Base-by-base conservation (phyloP, 108 stramenopile species). In the Cyclotella cryptica region DNA sequence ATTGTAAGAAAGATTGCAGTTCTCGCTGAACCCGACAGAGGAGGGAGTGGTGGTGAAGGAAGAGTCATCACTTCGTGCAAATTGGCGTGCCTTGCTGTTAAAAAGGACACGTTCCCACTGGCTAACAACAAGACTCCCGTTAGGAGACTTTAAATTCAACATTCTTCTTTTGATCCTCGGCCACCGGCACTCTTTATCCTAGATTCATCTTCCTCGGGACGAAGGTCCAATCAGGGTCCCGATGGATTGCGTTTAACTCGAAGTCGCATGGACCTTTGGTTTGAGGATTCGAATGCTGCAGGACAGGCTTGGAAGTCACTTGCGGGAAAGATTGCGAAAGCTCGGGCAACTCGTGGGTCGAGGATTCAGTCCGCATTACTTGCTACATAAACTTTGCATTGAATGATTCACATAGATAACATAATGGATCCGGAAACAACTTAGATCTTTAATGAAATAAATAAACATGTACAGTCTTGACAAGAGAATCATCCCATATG, bases 221-320 rank as follows among this genome's bases (percentile, higher is more conserved):
- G 29, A 45, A 44, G 53, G 69, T 26, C 71, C 70, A 24, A 54
- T 13, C 51, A 60, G 26, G 65, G 75, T 24, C 65, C 70, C n/a
- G 65, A 72, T 72, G 64, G 81, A 28, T 62, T 80, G 21, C 74
- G 61, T 13, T 29, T 84, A 28, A 73, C 65, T 53, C 80, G 72
- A 40, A 92, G 89, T 69, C 62, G 86, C n/a, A 65, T 93, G 69
- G 92, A 93, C 71, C 71, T 96, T 44, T 96, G 95, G 95, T 96
- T 93, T 69, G 95, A 96, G 76, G 88, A 96, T 83, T 58, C 83
- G n/a, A 83, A 85, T 67, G 86, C 89, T 15, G 85, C 85, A 27
- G 69, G 76, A 12, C 71, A 82, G 26, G 91, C 95, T 9, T 86
- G 81, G 62, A 83, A 80, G 27, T 67, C 80, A 18, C 65, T 88